Evolutionary conservation across 2,329 filamentous ascomycete genomes (phyloP).

Genomic region (Tolypocladium ophioglossoides): DNA sequence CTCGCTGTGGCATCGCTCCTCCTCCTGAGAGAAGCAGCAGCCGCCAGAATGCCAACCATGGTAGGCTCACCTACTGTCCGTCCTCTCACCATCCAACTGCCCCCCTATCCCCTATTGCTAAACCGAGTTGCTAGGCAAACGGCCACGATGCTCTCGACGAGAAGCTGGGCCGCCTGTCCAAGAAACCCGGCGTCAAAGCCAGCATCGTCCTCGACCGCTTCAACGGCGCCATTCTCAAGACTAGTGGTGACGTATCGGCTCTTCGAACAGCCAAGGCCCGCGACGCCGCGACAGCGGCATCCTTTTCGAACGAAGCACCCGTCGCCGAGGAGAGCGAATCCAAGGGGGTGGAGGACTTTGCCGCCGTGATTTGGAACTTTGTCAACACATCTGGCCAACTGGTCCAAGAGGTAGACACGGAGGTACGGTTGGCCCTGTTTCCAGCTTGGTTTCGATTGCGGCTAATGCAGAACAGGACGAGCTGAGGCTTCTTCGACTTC

Average conservation of each 20-base stretch:
- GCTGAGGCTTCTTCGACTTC: slow-evolving; percentile 61
- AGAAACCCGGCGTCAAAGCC: slow-evolving; percentile 70
- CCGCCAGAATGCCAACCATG: slow-evolving; percentile 3
- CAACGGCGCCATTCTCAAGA: slow-evolving; percentile 64
- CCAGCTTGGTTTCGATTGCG: not conserved
- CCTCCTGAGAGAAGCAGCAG: not conserved
- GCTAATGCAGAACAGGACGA: slow-evolving; percentile 49
- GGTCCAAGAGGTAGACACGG: slow-evolving; percentile 62
- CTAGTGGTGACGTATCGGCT: slow-evolving; percentile 56
- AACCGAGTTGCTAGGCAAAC: slow-evolving; percentile 20
- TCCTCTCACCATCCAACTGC: not conserved
- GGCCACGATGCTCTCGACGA: slow-evolving; percentile 53
- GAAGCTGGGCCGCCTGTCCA: slow-evolving; percentile 58
- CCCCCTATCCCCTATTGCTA: not conserved
- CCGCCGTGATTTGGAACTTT: slow-evolving; percentile 66
- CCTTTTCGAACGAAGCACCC: slow-evolving; percentile 35
- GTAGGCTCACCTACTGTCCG: slow-evolving; percentile 5
- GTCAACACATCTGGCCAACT: slow-evolving; percentile 57
- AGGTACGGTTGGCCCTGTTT: slow-evolving; percentile 33
- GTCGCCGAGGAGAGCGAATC: slow-evolving; percentile 35
- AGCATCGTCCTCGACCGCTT: slow-evolving; percentile 64
- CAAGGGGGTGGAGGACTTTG: slow-evolving; percentile 60
- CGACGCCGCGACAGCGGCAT: slow-evolving; percentile 23
- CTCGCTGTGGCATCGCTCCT: not conserved
- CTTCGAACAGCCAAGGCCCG: slow-evolving; percentile 32